phyloP scores from a whole-genome alignment of 176 grass and related monocot genomes.

The Cenchrus fungigraminus region DNA sequence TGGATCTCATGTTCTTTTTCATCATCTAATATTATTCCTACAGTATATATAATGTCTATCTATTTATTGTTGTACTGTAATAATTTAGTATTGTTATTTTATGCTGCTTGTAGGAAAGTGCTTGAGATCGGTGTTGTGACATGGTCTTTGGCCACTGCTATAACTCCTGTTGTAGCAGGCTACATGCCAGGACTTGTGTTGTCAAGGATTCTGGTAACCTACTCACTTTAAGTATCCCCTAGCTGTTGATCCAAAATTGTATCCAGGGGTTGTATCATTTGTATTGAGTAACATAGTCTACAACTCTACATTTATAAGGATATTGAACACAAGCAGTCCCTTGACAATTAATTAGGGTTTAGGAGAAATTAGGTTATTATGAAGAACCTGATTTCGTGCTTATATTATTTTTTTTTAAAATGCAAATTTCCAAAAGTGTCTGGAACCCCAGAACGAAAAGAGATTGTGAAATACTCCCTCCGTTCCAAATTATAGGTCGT shows the following conservation, averaged over 20 bases:
- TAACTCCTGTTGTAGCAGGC: slow-evolving; percentile 75
- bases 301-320: background rate
- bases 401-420: slow-evolving; percentile 10
- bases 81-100: slow-evolving; percentile 27
- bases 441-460: background rate
- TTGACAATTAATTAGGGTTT: background rate
- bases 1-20: slow-evolving; percentile 19
- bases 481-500: too few species aligned
- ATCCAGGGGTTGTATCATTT: background rate
- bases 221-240: slow-evolving; percentile 18
- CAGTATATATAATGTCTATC: slow-evolving; percentile 16
- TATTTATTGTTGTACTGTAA: background rate
- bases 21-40: slow-evolving; percentile 17
- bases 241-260: slow-evolving; percentile 16
- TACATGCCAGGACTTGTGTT: slow-evolving; percentile 93
- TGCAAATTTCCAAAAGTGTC: background rate
- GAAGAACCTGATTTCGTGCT: background rate
- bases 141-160: slow-evolving; percentile 88
- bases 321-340: background rate
- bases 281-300: slow-evolving; percentile 9
- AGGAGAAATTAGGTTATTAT: slow-evolving; percentile 1
- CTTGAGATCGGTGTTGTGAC: slow-evolving; percentile 75
- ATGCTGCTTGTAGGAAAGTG: slow-evolving; percentile 74
- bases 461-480: slow-evolving; percentile 14
- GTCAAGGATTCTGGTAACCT: slow-evolving; percentile 86